phyloP scores from a whole-genome alignment of 2,329 filamentous ascomycete genomes.

The Fusarium falciforme region DNA sequence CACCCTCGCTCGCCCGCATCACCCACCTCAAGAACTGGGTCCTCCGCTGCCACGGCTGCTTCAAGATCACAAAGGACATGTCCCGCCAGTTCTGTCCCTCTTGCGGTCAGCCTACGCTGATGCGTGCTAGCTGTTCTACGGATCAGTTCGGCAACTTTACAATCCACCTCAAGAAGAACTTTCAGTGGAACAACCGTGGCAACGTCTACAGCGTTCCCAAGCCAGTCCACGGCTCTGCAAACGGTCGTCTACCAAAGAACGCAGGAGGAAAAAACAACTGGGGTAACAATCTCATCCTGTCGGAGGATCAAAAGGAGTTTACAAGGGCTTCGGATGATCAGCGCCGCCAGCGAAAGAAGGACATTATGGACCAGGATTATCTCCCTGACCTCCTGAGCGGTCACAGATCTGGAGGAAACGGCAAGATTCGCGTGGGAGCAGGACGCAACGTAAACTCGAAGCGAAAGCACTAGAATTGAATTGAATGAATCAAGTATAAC shows the following conservation, averaged over 20 bases:
- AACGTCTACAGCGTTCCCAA: slow-evolving; percentile 95
- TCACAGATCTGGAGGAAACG: slow-evolving; percentile 72
- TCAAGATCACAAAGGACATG: slow-evolving; percentile 85
- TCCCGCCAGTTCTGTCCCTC: slow-evolving; percentile 90
- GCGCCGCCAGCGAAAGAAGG: slow-evolving; percentile 75
- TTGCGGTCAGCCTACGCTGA: slow-evolving; percentile 89
- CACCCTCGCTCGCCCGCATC: slow-evolving; percentile 82
- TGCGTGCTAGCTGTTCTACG: slow-evolving; percentile 86
- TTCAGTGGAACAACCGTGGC: slow-evolving; percentile 94
- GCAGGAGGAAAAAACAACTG: slow-evolving; percentile 88
- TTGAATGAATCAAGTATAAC: slow-evolving; percentile 18
- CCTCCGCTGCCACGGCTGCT: slow-evolving; percentile 93
- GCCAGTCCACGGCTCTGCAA: slow-evolving; percentile 82
- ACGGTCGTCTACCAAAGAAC: slow-evolving; percentile 75
- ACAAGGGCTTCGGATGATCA: slow-evolving; percentile 71
- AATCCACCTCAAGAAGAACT: slow-evolving; percentile 91
- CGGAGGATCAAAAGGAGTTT: slow-evolving; percentile 98
- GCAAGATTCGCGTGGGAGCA: slow-evolving; percentile 83
- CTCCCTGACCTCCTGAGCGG: slow-evolving; percentile 87
- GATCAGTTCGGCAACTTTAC: slow-evolving; percentile 83
- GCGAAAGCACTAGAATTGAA: slow-evolving; percentile 62
- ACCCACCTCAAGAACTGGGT: slow-evolving; percentile 89
- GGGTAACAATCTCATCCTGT: slow-evolving; percentile 84
- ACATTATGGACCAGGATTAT: slow-evolving; percentile 96
- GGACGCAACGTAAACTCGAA: slow-evolving; percentile 88